A percentile compares a stretch with the other conserved stretches of the same genome.
Evolutionary conservation across 345 rosid species (phyloP).

Genomic region (Anastatica hierochuntica): DNA sequence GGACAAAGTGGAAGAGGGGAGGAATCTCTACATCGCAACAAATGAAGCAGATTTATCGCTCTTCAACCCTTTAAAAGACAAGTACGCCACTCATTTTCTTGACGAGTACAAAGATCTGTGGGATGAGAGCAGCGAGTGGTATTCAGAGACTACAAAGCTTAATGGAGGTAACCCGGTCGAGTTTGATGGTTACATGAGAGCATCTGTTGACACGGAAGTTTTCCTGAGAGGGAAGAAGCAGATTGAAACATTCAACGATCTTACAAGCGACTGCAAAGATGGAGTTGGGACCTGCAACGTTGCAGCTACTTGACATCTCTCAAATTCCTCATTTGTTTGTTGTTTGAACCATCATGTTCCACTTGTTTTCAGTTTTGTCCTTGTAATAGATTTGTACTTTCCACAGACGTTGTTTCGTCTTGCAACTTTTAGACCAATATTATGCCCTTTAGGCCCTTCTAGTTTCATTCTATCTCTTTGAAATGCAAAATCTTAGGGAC

Average conservation of each 20-base stretch:
- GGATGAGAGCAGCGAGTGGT: conserved; percentile 86
- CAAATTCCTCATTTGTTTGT: too few relatives aligned
- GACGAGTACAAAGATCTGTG: conserved; percentile 76
- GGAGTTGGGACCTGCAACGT: conserved; percentile 68
- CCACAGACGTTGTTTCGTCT: neutral
- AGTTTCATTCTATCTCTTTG: too few relatives aligned
- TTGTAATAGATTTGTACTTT: too few relatives aligned
- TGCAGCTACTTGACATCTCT: conserved; percentile 42
- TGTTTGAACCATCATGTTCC: too few relatives aligned
- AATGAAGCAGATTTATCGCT: conserved; percentile 61
- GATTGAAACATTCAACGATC: conserved; percentile 82
- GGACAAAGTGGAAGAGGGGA: conserved; percentile 70
- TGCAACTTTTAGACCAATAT: too few relatives aligned
- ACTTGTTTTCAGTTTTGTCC: too few relatives aligned
- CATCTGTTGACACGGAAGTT: conserved; percentile 78
- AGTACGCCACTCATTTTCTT: conserved; percentile 75
- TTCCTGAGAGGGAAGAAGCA: conserved; percentile 95
- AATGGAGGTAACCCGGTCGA: conserved; percentile 74
- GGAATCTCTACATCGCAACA: conserved; percentile 72
- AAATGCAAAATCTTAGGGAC: too few relatives aligned
- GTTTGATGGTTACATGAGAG: conserved; percentile 91
- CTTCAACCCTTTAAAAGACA: conserved; percentile 72
- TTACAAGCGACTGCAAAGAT: conserved; percentile 85
- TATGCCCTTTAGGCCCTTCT: too few relatives aligned
- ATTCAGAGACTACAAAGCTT: conserved; percentile 70